Evolutionary conservation across 2,329 filamentous ascomycete genomes (phyloP).

Genomic region (Ophiostoma tasmaniense): DNA sequence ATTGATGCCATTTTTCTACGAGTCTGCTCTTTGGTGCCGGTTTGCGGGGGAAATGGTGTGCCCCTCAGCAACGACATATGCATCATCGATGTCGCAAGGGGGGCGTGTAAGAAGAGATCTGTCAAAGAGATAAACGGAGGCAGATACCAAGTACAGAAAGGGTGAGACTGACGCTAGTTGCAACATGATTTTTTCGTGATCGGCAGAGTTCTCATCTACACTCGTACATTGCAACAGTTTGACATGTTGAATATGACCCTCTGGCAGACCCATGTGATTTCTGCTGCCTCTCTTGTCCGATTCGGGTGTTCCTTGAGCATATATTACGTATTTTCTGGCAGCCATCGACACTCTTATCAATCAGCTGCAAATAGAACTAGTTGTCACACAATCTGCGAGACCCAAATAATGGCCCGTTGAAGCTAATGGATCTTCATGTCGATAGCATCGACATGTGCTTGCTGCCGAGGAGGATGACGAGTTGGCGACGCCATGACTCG

Average conservation of each 20-base stretch:
- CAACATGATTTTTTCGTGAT: neutral
- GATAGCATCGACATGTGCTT: neutral
- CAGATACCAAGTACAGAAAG: neutral
- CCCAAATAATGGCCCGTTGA: neutral
- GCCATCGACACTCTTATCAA: neutral
- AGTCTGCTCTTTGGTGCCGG: neutral
- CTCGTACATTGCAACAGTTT: neutral
- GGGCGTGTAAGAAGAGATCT: neutral
- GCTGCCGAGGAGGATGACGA: neutral
- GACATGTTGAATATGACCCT: neutral
- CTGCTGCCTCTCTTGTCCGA: neutral
- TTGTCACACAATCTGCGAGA: neutral
- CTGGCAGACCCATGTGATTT: neutral
- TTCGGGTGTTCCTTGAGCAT: neutral
- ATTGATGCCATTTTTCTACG: neutral
- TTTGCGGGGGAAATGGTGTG: neutral
- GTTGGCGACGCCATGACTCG: neutral
- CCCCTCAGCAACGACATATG: slow-evolving; percentile 8
- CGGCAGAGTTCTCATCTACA: neutral
- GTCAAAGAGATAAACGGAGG: neutral
- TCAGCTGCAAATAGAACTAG: neutral
- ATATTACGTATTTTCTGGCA: neutral
- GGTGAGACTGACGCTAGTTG: neutral
- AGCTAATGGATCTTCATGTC: neutral
- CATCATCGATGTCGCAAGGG: slow-evolving; percentile 8